Percentiles rank a stretch among this genome's conserved stretches.
Conservation (phyloP, 2,329 filamentous ascomycete species). For the Alternaria sp. region DNA sequence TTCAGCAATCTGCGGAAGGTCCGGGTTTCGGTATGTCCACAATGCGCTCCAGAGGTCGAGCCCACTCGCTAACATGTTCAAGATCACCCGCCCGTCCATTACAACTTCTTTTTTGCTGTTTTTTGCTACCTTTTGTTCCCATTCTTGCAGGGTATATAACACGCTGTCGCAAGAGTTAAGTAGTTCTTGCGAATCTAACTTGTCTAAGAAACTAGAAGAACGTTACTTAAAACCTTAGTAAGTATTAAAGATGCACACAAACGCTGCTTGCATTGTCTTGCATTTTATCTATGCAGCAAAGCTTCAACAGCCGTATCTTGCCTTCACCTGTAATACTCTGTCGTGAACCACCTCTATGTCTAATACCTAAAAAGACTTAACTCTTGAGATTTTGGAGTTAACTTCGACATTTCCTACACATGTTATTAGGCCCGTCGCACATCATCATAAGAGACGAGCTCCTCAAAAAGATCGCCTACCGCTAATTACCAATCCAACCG, state of each 20-base stretch:
- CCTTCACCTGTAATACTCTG: neutral
- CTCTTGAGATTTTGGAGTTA: neutral
- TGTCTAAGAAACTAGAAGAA: neutral
- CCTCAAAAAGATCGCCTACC: neutral
- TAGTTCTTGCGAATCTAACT: neutral
- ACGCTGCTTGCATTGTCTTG: neutral
- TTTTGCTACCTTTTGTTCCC: neutral
- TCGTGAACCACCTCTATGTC: neutral
- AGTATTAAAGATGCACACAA: neutral
- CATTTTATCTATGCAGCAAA: neutral
- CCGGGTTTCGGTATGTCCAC: constrained; percentile 27
- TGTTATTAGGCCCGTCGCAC: neutral
- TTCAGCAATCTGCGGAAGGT: constrained; percentile 34
- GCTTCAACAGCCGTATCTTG: neutral
- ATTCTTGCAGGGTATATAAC: neutral
- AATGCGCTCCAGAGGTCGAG: neutral
- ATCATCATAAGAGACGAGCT: neutral
- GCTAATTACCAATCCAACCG: neutral
- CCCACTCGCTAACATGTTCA: neutral
- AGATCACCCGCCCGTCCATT: constrained; percentile 1
- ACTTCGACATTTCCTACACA: neutral
- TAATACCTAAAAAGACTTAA: neutral
- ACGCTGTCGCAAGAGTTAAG: neutral
- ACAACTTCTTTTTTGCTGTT: neutral
- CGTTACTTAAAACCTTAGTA: neutral